Evolutionary conservation across 208 protist species (phyloP), one percentile per base, ranked within the genome.

Genomic region (Acanthamoeba rhysodes): DNA sequence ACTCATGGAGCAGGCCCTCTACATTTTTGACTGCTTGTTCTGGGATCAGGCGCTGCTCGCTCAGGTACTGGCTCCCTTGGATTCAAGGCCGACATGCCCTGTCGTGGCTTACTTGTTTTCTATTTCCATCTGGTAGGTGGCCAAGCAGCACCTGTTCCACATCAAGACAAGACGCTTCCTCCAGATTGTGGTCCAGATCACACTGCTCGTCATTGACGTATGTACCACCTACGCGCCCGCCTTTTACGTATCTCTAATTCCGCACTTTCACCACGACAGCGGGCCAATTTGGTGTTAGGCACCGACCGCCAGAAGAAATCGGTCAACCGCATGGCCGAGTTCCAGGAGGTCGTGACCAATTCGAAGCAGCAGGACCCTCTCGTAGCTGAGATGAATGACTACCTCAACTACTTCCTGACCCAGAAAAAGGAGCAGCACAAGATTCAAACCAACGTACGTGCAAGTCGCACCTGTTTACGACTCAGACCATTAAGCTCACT

Each of bases 301-400:
- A 70, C 84, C n/a, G 84, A 91, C 84, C n/a, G 59, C 12, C 84
- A 91, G 59, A 91, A 91, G 53, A 91, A 91, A 27, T 91, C 84
- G 14, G 84, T 72, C 57, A 91, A 70, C 84, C 59, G 50, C 14
- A 91, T 91, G 84, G 27, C 34, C 24, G 84, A 91, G 59, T 68
- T 91, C 50, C 84, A 91, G 59, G 84, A 91, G 22, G 41, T 91
- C 53, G 59, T 91, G 32, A 29, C 50, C 16, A 48, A 37, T n/a
- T 70, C 50, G n/a, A 91, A 91, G 55, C 57, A 91, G 53, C 22
- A 8, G 74, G 59, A 91, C 34, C 84, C 84, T 18, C 84, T 91
- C n/a, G 55, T 91, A 5, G 53, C 59, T 7, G 59, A 70, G 29
- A 62, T 91, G 57, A 91, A 50, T 24, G 84, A 70, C 8, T 91